These are phyloP conservation scores for Darksidea phi DNA, from an alignment of 495 filamentous ascomycete species.

Conservation along the genomic window DNA sequence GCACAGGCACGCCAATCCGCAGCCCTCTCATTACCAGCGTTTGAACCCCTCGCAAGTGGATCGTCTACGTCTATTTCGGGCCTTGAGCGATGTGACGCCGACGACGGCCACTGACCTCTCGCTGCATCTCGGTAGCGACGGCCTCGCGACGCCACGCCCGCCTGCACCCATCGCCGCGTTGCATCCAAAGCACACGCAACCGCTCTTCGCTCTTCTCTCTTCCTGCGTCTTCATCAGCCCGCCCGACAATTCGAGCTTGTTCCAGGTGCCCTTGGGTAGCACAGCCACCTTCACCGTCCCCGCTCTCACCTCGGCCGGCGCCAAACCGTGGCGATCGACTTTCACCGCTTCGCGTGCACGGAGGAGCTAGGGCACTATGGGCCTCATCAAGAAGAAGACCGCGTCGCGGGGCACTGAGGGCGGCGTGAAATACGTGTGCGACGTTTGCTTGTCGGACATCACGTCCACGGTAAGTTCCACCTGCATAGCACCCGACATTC, in stretches of 20 bases:
- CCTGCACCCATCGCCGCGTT: not conserved
- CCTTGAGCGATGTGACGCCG: not conserved
- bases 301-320: not conserved
- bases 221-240: not conserved
- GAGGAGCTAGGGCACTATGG: slow-evolving; percentile 56
- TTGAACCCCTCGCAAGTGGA: not conserved
- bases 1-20: not conserved
- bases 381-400: slow-evolving; percentile 95
- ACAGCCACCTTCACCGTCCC: slow-evolving; percentile 21
- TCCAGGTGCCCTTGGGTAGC: not conserved
- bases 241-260: too few relatives aligned
- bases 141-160: not conserved
- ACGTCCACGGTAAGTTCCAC: slow-evolving; percentile 75
- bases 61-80: not conserved
- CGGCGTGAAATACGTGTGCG: slow-evolving; percentile 91
- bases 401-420: slow-evolving; percentile 84
- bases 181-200: not conserved
- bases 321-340: not conserved
- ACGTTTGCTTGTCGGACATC: slow-evolving; percentile 92
- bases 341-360: not conserved
- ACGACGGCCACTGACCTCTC: not conserved
- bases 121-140: not conserved
- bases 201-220: not conserved
- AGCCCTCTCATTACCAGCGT: not conserved
- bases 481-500: too few relatives aligned